These are phyloP conservation scores for Leccinum griseonigrum DNA, from an alignment of 1,284 basidiomycete genomes.

Conservation along the genomic window DNA sequence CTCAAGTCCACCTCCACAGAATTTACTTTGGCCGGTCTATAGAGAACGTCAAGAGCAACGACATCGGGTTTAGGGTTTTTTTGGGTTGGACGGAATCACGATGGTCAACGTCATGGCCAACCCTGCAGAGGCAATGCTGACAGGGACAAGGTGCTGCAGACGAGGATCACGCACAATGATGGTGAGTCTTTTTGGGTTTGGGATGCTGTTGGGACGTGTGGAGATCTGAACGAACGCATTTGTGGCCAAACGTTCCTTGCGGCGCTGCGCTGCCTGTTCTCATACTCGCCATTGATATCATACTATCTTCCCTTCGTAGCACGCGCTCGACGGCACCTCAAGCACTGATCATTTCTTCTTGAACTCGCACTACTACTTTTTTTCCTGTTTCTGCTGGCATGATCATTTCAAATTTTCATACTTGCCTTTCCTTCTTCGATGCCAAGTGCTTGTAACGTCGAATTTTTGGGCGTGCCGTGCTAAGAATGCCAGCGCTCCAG, in stretches of 20 bases:
- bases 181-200: constrained; percentile 43
- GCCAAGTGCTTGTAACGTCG: too few relatives aligned
- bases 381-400: too few relatives aligned
- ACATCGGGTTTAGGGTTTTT: constrained; percentile 86
- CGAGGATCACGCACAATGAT: constrained; percentile 94
- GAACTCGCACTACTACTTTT: too few relatives aligned
- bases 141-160: constrained; percentile 74
- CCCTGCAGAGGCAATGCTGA: constrained; percentile 70
- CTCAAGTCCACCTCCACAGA: constrained; percentile 96
- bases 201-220: neutral
- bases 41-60: constrained; percentile 82
- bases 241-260: constrained; percentile 49
- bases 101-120: constrained; percentile 90
- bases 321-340: too few relatives aligned
- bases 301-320: too few relatives aligned
- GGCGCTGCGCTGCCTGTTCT: too few relatives aligned
- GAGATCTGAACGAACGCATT: constrained; percentile 1
- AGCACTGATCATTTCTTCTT: too few relatives aligned
- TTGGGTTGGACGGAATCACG: constrained; percentile 91
- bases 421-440: too few relatives aligned
- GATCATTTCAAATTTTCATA: too few relatives aligned
- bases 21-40: constrained; percentile 91
- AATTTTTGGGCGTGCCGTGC: too few relatives aligned
- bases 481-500: too few relatives aligned
- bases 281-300: too few relatives aligned